A percentile compares a stretch with the other conserved stretches of the same genome.
These are phyloP conservation scores for Fonsecaea pedrosoi DNA, from an alignment of 2,329 filamentous ascomycete species.

Conservation along the genomic window DNA sequence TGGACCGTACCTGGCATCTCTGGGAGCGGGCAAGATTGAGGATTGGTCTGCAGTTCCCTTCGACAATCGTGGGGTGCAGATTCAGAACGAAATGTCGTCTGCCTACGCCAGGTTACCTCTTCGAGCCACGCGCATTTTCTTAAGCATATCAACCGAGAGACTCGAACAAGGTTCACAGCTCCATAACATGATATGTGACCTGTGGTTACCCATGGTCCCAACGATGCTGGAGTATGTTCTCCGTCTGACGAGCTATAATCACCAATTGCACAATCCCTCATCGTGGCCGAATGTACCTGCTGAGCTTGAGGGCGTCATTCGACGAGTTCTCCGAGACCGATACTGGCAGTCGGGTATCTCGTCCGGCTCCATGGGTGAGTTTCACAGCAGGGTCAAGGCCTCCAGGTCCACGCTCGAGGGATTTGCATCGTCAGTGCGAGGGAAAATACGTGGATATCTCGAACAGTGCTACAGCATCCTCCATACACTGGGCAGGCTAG, in stretches of 20 bases:
- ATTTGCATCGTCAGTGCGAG: constrained; percentile 89
- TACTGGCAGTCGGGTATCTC: constrained; percentile 99
- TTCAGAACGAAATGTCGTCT: constrained; percentile 80
- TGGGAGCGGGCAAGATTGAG: constrained; percentile 73
- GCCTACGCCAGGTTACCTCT: constrained; percentile 73
- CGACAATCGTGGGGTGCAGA: constrained; percentile 76
- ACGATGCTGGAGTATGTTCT: constrained; percentile 84
- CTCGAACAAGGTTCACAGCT: constrained; percentile 74
- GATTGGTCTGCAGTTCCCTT: constrained; percentile 84
- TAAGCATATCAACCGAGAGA: constrained; percentile 92
- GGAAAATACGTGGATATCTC: constrained; percentile 84
- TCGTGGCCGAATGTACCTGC: constrained; percentile 80
- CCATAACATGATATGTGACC: constrained; percentile 74
- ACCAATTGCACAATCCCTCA: constrained; percentile 84
- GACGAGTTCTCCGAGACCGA: constrained; percentile 84
- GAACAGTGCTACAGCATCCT: constrained; percentile 95
- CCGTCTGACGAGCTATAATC: constrained; percentile 83
- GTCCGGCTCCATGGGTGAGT: constrained; percentile 92
- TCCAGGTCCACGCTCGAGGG: constrained; percentile 91
- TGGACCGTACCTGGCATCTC: constrained; percentile 76
- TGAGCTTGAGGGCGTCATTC: constrained; percentile 78
- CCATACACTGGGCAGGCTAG: constrained; percentile 88
- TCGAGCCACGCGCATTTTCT: constrained; percentile 84
- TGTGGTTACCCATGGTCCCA: constrained; percentile 88
- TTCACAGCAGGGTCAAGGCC: constrained; percentile 87